These are phyloP conservation scores for Spinellus fusiger DNA, from an alignment of 192 early-diverging fungal species.

Conservation along the genomic window DNA sequence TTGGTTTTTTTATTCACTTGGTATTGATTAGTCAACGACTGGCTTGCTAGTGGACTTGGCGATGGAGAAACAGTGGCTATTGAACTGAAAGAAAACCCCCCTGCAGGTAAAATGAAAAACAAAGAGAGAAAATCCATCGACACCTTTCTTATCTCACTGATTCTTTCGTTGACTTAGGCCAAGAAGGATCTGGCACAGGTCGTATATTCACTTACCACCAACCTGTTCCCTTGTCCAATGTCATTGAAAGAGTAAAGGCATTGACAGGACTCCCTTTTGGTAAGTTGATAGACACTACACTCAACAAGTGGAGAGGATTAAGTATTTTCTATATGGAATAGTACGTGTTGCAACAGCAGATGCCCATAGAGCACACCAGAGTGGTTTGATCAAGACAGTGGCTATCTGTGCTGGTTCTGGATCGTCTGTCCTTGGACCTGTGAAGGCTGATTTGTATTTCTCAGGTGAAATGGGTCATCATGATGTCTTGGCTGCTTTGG, in stretches of 20 bases:
- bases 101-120: constrained; percentile 31
- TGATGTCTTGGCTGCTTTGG: constrained; percentile 79
- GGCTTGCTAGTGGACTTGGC: constrained; percentile 73
- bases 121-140: neutral
- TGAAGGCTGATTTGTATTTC: constrained; percentile 72
- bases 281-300: constrained; percentile 18
- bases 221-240: constrained; percentile 40
- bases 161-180: constrained; percentile 25
- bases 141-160: neutral
- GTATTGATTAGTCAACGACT: constrained; percentile 69
- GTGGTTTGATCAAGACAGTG: constrained; percentile 56
- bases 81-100: constrained; percentile 42
- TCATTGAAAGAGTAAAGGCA: constrained; percentile 58
- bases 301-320: neutral
- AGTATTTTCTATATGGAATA: constrained; percentile 9
- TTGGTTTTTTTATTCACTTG: neutral
- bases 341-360: constrained; percentile 70
- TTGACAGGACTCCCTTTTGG: constrained; percentile 61
- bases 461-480: constrained; percentile 98
- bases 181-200: constrained; percentile 55
- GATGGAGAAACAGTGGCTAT: constrained; percentile 32
- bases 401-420: constrained; percentile 95
- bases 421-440: constrained; percentile 50
- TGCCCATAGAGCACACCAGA: constrained; percentile 31
- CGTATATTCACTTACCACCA: constrained; percentile 53